Conservation (phyloP, 1,284 basidiomycete species). For the Xerocomus minutiporus region DNA sequence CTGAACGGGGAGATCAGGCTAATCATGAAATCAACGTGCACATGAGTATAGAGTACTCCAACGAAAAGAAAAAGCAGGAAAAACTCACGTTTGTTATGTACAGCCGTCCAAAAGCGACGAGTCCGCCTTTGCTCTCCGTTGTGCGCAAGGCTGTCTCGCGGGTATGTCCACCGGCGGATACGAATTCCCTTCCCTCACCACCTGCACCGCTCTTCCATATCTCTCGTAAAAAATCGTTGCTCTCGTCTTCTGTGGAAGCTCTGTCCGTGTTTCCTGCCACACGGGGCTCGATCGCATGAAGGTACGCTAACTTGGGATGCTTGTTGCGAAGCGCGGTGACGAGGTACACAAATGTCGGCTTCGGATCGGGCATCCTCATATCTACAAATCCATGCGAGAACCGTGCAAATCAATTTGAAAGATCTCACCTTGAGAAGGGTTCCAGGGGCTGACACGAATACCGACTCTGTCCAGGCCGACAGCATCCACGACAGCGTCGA, state of each 20-base stretch:
- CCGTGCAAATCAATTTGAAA: neutral
- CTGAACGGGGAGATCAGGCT: neutral
- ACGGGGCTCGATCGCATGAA: constrained; percentile 52
- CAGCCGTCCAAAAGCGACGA: neutral
- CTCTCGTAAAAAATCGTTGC: neutral
- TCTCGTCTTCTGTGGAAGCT: neutral
- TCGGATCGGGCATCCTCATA: constrained; percentile 32
- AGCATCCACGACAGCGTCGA: constrained; percentile 41
- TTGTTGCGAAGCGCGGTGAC: constrained; percentile 33
- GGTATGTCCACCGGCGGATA: neutral
- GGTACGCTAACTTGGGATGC: constrained; percentile 44
- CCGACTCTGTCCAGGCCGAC: constrained; percentile 39
- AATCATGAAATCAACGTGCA: neutral
- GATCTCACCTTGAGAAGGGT: constrained; percentile 32
- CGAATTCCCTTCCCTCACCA: neutral
- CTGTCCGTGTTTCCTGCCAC: neutral
- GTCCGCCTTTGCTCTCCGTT: neutral
- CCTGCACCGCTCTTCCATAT: neutral
- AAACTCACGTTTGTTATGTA: constrained; percentile 11
- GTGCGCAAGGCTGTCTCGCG: neutral
- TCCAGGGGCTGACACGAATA: constrained; percentile 54
- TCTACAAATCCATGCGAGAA: constrained; percentile 16
- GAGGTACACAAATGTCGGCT: constrained; percentile 41
- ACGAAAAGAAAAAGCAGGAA: neutral
- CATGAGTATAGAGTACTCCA: neutral